Percentiles rank a stretch among this genome's conserved stretches.
Evolutionary conservation across 345 rosid species (phyloP).

Genomic region (Eucalyptus marginata): DNA sequence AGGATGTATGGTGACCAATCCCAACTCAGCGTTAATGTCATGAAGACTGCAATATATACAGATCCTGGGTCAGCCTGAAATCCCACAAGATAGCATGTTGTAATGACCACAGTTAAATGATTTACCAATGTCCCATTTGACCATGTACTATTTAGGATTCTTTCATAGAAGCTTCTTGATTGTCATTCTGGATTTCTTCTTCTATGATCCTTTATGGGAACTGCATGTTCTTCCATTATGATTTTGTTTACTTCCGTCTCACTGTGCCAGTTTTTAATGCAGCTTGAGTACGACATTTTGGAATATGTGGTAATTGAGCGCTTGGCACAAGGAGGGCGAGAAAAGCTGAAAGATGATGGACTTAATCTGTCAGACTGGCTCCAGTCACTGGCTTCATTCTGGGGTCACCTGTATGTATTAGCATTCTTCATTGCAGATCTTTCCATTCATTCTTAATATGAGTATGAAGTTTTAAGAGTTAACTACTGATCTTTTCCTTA

Average conservation of each 20-base stretch:
- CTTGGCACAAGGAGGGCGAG: conserved; percentile 88
- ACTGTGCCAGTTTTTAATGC: conserved; percentile 3
- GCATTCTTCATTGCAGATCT: conserved; percentile 7
- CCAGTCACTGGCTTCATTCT: conserved; percentile 96
- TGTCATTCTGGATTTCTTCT: neutral
- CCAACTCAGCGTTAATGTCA: neutral
- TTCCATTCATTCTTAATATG: neutral
- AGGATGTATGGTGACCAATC: neutral
- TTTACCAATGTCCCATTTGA: neutral
- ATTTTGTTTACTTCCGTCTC: neutral
- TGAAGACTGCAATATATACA: neutral
- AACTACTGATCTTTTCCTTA: neutral
- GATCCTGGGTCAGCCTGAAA: neutral
- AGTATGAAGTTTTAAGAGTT: neutral
- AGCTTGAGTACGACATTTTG: conserved; percentile 97
- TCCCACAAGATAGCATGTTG: neutral
- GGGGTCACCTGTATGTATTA: conserved; percentile 98
- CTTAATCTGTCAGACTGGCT: conserved; percentile 99
- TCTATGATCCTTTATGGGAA: neutral
- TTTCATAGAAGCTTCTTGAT: neutral
- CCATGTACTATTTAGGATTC: neutral
- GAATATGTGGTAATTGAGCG: conserved; percentile 99
- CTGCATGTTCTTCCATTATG: neutral
- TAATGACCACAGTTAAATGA: neutral
- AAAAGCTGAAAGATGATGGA: conserved; percentile 96